A percentile compares a stretch with the other conserved stretches of the same genome.
Conservation (phyloP, 495 filamentous ascomycete genomes). For the Xylaria scruposa region DNA sequence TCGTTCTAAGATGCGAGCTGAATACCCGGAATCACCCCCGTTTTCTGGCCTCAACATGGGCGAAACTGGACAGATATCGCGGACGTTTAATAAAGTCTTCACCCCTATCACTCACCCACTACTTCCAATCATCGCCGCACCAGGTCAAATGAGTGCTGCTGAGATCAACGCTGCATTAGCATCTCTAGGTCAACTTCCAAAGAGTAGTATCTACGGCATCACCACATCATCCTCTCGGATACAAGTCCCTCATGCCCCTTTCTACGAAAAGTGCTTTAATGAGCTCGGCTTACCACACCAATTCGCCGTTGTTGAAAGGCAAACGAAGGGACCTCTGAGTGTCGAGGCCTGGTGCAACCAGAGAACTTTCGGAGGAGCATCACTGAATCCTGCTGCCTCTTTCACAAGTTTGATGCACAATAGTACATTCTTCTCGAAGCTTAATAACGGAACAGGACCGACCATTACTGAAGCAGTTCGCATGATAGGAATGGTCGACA, state of each 20-base stretch:
- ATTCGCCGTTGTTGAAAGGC: constrained; percentile 76
- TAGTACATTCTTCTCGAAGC: constrained; percentile 49
- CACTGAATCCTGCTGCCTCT: constrained; percentile 73
- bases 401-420: constrained; percentile 46
- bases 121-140: constrained; percentile 82
- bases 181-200: constrained; percentile 79
- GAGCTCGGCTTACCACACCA: constrained; percentile 84
- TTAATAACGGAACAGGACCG: constrained; percentile 64
- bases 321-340: constrained; percentile 62
- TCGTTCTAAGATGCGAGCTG: constrained; percentile 72
- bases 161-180: constrained; percentile 82
- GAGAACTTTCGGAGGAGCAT: constrained; percentile 78
- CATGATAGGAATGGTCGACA: constrained; percentile 80
- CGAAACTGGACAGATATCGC: constrained; percentile 78
- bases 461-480: constrained; percentile 72
- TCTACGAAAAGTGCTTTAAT: constrained; percentile 89
- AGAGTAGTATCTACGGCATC: constrained; percentile 79
- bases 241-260: constrained; percentile 75
- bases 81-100: constrained; percentile 81
- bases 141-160: constrained; percentile 80
- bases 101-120: constrained; percentile 86
- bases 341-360: constrained; percentile 70
- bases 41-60: constrained; percentile 89
- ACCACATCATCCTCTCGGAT: constrained; percentile 65
- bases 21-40: constrained; percentile 67